Conservation (phyloP, 148 eudicot species). For the Hydrangea macrophylla region DNA sequence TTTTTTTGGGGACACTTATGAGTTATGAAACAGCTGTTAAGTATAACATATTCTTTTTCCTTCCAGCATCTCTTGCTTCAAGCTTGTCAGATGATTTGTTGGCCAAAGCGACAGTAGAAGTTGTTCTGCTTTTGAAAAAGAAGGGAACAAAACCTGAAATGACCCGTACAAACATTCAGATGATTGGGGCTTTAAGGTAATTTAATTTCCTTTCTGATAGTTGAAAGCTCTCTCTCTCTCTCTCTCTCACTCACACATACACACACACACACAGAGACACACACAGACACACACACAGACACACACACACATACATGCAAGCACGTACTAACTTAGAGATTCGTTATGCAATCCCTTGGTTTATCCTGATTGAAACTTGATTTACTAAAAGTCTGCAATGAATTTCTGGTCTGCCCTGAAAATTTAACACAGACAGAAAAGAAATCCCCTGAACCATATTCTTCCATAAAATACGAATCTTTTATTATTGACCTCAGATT, state of each 20-base stretch:
- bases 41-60: conserved; percentile 10
- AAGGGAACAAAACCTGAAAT: conserved; percentile 75
- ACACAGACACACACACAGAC: too few species aligned
- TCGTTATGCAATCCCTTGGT: background rate
- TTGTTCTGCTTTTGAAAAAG: conserved; percentile 66
- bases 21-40: background rate
- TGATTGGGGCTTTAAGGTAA: conserved; percentile 95
- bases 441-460: background rate
- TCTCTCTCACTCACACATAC: background rate
- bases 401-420: background rate
- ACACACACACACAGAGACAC: too few species aligned
- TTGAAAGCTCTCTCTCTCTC: background rate
- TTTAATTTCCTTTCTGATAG: background rate
- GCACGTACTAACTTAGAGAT: too few species aligned
- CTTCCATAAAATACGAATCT: background rate
- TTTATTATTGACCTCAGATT: background rate
- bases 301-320: too few species aligned
- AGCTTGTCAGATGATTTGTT: conserved; percentile 96
- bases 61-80: conserved; percentile 87
- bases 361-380: background rate
- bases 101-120: conserved; percentile 88
- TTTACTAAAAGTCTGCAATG: background rate
- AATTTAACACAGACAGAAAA: background rate
- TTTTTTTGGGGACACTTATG: background rate
- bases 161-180: conserved; percentile 91